Conservation (phyloP, 495 filamentous ascomycete genomes). For the Xylaria telfairii region DNA sequence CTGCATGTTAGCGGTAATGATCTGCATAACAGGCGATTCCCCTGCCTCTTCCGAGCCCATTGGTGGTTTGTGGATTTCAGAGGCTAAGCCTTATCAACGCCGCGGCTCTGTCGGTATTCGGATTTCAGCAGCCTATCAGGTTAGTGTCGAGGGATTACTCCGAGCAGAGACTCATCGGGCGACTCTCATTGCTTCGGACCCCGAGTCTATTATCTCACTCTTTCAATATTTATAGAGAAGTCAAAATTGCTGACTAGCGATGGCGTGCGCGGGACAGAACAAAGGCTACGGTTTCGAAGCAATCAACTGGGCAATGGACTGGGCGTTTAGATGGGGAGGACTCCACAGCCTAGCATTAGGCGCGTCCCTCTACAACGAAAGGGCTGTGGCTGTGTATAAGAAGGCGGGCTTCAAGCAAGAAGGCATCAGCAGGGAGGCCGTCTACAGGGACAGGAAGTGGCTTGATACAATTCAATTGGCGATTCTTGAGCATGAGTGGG, state of each 20-base stretch:
- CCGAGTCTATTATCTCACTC: background rate
- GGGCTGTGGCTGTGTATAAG: slow-evolving; percentile 49
- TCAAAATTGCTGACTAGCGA: slow-evolving; percentile 26
- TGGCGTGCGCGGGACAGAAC: slow-evolving; percentile 42
- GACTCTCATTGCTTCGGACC: background rate
- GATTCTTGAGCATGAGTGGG: slow-evolving; percentile 50
- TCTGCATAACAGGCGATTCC: slow-evolving; percentile 7
- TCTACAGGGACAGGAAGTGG: slow-evolving; percentile 48
- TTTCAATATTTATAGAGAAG: background rate
- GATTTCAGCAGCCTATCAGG: background rate
- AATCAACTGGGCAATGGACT: slow-evolving; percentile 54
- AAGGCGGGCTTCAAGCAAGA: slow-evolving; percentile 52
- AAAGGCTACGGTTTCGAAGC: slow-evolving; percentile 57
- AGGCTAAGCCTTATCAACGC: background rate
- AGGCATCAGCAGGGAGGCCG: slow-evolving; percentile 46
- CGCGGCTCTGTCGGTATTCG: background rate
- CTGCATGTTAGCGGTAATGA: background rate
- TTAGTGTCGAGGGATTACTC: background rate
- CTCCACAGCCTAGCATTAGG: slow-evolving; percentile 47
- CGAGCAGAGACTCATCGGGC: background rate
- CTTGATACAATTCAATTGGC: slow-evolving; percentile 44
- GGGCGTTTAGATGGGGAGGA: slow-evolving; percentile 49
- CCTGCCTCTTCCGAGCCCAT: background rate
- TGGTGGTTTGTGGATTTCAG: background rate
- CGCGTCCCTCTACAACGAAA: slow-evolving; percentile 46